Base-by-base conservation (phyloP, 2,329 filamentous ascomycete genomes). In the Colletotrichum tofieldiae region DNA sequence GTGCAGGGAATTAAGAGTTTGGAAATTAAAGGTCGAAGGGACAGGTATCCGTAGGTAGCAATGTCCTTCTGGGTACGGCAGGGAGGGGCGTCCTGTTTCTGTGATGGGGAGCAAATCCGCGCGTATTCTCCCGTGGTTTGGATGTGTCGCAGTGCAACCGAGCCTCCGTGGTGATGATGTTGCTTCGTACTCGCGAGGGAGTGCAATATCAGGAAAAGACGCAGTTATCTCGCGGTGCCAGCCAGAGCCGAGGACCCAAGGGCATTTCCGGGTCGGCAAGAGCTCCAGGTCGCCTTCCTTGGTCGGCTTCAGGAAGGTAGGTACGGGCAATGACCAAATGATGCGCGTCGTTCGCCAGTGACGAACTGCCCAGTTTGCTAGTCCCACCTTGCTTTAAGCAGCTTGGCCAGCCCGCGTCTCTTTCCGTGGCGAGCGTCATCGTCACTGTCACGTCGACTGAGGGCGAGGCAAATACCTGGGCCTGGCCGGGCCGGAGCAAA, bases 1-100 rank as follows among this genome's bases (percentile, higher is more conserved):
- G 45, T 45, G 35, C 37, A 51, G 45, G 45, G 35, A 68, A 49
- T 52, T 26, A 39, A 18, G 26, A 43, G 45, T 56, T 65, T 54
- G 66, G 65, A 58, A 69, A 71, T 71, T 71, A 69, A 58, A 72
- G 58, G 58, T 59, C 51, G 58, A 54, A 14, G 12, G 20, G 60
- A 51, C 32, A 51, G 47, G 45, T 26, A 14, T 62, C 32, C 14
- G 47, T 43, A 51, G 47, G 45, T 35, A 9, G 47, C n/a, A 51
- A 63, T 39, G 59, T 56, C 11, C 5, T 39, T 39, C 32, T 47
- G 37, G n/a, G 45, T 59, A n/a, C 55, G 12, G n/a, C 35, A 16
- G 54, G 54, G 26, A n/a, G 20, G 20, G 58, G 41, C 39, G 41
- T 41, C 23, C 37, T 41, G 55, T 23, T 58, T 2, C 23, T 41